A percentile compares a stretch with the other conserved stretches of the same genome.
Evolutionary conservation across 1,139 yeast species (phyloP).

Genomic region (Blastobotrys malaysiensis): DNA sequence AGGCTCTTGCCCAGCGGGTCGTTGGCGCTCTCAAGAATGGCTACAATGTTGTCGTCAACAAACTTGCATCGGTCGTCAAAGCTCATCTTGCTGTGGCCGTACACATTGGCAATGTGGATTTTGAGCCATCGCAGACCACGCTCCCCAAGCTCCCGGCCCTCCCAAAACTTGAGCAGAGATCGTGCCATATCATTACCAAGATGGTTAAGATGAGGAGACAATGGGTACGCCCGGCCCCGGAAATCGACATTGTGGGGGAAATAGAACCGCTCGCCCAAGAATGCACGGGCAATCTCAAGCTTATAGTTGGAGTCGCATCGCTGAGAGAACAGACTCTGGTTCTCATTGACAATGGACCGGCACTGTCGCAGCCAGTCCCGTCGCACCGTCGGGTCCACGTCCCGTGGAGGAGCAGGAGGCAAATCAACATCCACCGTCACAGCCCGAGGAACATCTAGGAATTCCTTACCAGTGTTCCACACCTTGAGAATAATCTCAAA

Average conservation of each 20-base stretch:
- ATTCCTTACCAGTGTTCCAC: constrained; percentile 82
- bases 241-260: constrained; percentile 94
- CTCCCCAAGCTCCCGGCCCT: constrained; percentile 72
- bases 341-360: constrained; percentile 52
- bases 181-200: constrained; percentile 89
- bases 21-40: constrained; percentile 60
- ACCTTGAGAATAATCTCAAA: constrained; percentile 65
- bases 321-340: constrained; percentile 68
- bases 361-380: constrained; percentile 63
- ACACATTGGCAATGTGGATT: constrained; percentile 82
- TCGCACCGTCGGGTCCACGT: constrained; percentile 61
- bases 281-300: constrained; percentile 91
- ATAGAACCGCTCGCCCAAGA: constrained; percentile 68
- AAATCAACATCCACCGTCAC: constrained; percentile 45
- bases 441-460: constrained; percentile 70
- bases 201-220: constrained; percentile 76
- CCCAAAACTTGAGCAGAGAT: constrained; percentile 82
- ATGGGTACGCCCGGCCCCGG: constrained; percentile 93
- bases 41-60: constrained; percentile 61
- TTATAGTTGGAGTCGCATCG: constrained; percentile 93
- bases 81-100: constrained; percentile 81
- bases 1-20: constrained; percentile 52
- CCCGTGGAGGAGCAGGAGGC: constrained; percentile 61
- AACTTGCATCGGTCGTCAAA: constrained; percentile 68
- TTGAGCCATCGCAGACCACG: constrained; percentile 82